Base-by-base conservation (phyloP, 2,329 filamentous ascomycete genomes). In the Xylaria hypoxylon region DNA sequence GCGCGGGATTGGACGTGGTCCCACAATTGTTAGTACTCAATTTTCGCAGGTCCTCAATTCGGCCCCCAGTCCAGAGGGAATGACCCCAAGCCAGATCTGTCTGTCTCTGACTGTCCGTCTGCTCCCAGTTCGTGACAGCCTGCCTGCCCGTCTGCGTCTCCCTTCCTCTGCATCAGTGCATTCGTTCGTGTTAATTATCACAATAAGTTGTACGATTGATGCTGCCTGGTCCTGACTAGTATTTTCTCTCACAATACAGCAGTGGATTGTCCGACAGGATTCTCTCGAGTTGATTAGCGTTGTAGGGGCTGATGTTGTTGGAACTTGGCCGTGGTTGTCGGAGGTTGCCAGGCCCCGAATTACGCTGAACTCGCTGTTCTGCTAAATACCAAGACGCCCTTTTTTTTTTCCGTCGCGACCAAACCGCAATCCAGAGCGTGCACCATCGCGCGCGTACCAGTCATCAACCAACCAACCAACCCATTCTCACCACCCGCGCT, bases 401-500 rank as follows among this genome's bases (percentile, higher is more conserved):
- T 51, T 58, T 64, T 68, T 64, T 59, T 57, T 58, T n/a, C 55
- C 52, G 48, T 70, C 62, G 64, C 68, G 69, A 62, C 63, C 55
- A 60, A 42, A n/a, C 66, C 64, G 64, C 60, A 61, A 64, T 59
- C 64, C 47, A 59, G 38, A 62, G 61, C 67, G 67, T 65, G 68
- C 65, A 61, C 58, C 62, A 60, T 62, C 68, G 15, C 35, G 52
- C 48, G 68, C 68, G 62, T 68, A 59, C 31, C 52, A 55, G 59
- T 51, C 61, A 57, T 59, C 42, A 52, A 59, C 60, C 59, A 61
- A 45, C 51, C 48, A 19, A 17, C 38, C 31, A 28, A n/a, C n/a
- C 44, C 44, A 47, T 47, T 47, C 33, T 38, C 42, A 52, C 33
- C 58, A 56, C 24, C 44, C 42, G 44, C 44, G 35, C 48, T 19